These are phyloP conservation scores for Hypoxylon sp. DNA, from an alignment of 2,329 filamentous ascomycete species.

Conservation along the genomic window DNA sequence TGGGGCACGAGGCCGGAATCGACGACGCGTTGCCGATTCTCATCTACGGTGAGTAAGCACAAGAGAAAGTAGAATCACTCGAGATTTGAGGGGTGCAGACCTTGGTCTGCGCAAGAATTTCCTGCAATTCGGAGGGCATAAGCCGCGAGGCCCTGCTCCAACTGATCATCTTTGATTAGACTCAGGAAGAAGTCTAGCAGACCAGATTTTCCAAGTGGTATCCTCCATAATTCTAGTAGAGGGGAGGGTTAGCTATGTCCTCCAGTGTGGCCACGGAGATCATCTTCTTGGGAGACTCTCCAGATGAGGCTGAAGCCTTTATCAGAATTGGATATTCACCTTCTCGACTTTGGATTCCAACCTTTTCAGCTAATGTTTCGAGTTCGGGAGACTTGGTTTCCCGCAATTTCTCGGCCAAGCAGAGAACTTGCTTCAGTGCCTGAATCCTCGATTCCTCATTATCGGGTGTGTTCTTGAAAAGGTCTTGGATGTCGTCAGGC, in stretches of 20 bases:
- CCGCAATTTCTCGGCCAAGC: conserved; percentile 59
- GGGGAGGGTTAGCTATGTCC: conserved; percentile 39
- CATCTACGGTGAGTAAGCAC: conserved; percentile 59
- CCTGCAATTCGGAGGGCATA: conserved; percentile 72
- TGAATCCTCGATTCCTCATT: conserved; percentile 40
- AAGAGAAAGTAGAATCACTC: conserved; percentile 16
- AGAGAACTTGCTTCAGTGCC: conserved; percentile 58
- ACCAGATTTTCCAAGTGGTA: conserved; percentile 70
- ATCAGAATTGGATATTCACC: conserved; percentile 59
- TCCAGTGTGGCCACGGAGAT: background rate
- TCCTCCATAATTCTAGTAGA: conserved; percentile 67
- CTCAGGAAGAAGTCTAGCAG: conserved; percentile 70
- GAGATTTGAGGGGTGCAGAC: conserved; percentile 52
- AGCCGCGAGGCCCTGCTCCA: conserved; percentile 63
- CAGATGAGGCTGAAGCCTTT: background rate
- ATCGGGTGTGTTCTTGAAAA: conserved; percentile 43
- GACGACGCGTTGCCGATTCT: conserved; percentile 71
- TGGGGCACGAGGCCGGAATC: conserved; percentile 62
- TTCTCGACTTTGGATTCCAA: conserved; percentile 70
- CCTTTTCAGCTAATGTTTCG: conserved; percentile 64
- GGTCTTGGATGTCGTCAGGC: conserved; percentile 42
- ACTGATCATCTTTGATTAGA: conserved; percentile 58
- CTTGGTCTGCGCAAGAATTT: conserved; percentile 74
- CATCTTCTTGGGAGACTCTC: background rate
- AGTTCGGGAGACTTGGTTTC: conserved; percentile 60